phyloP scores from a whole-genome alignment of 2,329 filamentous ascomycete genomes.

The Talaromyces marneffei region DNA sequence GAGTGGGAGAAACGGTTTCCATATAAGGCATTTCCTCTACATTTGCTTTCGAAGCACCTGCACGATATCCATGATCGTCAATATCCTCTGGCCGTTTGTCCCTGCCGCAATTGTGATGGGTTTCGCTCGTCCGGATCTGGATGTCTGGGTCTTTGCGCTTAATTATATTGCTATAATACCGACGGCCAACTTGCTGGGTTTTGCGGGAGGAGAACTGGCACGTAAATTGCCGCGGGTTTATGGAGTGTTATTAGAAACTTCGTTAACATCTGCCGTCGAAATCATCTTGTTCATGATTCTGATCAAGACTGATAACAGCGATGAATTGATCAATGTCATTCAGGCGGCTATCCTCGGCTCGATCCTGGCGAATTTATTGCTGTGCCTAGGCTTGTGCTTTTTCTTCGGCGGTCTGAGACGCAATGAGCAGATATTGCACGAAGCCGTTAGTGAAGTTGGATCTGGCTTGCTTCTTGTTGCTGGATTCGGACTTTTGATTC shows the following conservation, averaged over 20 bases:
- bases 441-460: constrained; percentile 71
- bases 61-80: constrained; percentile 58
- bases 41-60: constrained; percentile 62
- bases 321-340: constrained; percentile 46
- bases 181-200: constrained; percentile 68
- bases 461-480: constrained; percentile 71
- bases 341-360: constrained; percentile 67
- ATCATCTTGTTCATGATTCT: constrained; percentile 78
- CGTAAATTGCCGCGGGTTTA: constrained; percentile 70
- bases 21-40: constrained; percentile 58
- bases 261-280: constrained; percentile 69
- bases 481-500: constrained; percentile 49
- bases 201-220: constrained; percentile 65
- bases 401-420: constrained; percentile 66
- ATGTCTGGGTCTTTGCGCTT: constrained; percentile 62
- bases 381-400: constrained; percentile 77
- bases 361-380: constrained; percentile 71
- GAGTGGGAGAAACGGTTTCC: constrained; percentile 61
- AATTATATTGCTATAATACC: constrained; percentile 74
- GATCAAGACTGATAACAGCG: constrained; percentile 48
- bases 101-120: constrained; percentile 64
- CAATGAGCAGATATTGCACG: constrained; percentile 64
- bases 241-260: constrained; percentile 45
- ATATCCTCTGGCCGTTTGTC: constrained; percentile 69
- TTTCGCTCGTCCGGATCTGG: constrained; percentile 50